Evolutionary conservation across 345 rosid genomes (phyloP).

Genomic region (Linum trigynum): DNA sequence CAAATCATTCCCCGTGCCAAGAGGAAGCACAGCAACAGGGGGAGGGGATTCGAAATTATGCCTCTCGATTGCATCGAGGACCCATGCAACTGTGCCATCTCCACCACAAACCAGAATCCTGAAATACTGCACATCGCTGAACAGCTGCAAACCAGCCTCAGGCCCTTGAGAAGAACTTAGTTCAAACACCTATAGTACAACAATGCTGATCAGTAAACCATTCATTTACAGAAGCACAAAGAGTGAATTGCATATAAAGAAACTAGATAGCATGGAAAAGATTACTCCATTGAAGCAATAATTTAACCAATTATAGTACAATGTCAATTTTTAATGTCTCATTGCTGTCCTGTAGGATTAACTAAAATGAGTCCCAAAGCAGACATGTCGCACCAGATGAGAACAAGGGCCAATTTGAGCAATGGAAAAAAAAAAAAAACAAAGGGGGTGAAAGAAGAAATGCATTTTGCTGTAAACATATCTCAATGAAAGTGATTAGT

Average conservation of each 20-base stretch:
- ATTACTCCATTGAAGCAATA: too few species aligned
- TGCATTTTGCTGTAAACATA: background rate
- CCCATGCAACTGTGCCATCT: slow-evolving; percentile 88
- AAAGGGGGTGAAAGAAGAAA: background rate
- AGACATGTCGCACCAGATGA: too few species aligned
- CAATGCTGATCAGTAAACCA: background rate
- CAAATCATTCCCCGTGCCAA: slow-evolving; percentile 84
- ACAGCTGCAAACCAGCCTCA: slow-evolving; percentile 61
- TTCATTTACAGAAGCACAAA: background rate
- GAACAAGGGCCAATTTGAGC: background rate
- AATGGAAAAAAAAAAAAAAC: background rate
- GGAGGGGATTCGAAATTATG: slow-evolving; percentile 70
- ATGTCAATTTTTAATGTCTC: too few species aligned
- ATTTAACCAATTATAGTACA: too few species aligned
- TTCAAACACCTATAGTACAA: slow-evolving; percentile 51
- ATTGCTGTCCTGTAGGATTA: too few species aligned
- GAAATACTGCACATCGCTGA: slow-evolving; percentile 50
- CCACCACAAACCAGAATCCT: slow-evolving; percentile 81
- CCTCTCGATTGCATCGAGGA: slow-evolving; percentile 63
- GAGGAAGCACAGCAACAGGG: slow-evolving; percentile 75
- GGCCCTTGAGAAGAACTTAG: slow-evolving; percentile 68
- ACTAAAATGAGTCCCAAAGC: background rate
- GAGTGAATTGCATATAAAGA: background rate
- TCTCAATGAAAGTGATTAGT: background rate
- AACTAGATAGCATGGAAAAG: too few species aligned